Evolutionary conservation across 208 protist species (phyloP).

Genomic region (Leishmania lainsoni): DNA sequence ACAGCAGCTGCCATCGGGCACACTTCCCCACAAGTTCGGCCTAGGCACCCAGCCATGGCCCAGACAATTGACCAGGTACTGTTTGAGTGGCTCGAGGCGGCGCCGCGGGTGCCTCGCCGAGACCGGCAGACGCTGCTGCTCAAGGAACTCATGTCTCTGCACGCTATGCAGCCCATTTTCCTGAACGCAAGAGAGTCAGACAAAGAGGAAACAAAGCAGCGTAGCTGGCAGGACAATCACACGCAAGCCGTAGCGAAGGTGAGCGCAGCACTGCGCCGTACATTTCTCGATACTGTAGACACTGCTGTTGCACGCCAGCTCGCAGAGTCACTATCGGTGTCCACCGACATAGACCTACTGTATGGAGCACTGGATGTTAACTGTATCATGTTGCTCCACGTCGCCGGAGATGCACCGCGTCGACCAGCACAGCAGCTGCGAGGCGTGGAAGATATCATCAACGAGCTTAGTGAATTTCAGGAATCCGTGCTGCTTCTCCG

Average conservation of each 20-base stretch:
- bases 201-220: not conserved
- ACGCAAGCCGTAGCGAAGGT: slow-evolving; percentile 15
- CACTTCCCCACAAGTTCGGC: not conserved
- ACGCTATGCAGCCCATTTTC: slow-evolving; percentile 4
- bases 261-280: slow-evolving; percentile 13
- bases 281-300: slow-evolving; percentile 35
- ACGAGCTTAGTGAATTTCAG: slow-evolving; percentile 59
- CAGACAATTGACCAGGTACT: slow-evolving; percentile 28
- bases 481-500: slow-evolving; percentile 39
- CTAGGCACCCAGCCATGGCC: not conserved
- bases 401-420: slow-evolving; percentile 23
- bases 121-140: slow-evolving; percentile 32
- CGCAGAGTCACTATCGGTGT: slow-evolving; percentile 36
- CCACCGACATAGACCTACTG: slow-evolving; percentile 30
- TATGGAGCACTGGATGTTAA: slow-evolving; percentile 26
- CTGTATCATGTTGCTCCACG: slow-evolving; percentile 37
- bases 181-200: not conserved
- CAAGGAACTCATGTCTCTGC: slow-evolving; percentile 25
- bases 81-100: slow-evolving; percentile 23
- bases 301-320: slow-evolving; percentile 22
- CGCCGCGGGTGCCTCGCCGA: slow-evolving; percentile 23
- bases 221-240: not conserved
- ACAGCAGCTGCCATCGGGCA: not conserved
- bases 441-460: slow-evolving; percentile 46
- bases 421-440: slow-evolving; percentile 14